Evolutionary conservation across 2,329 filamentous ascomycete genomes (phyloP).

Genomic region (Claviceps maximensis): DNA sequence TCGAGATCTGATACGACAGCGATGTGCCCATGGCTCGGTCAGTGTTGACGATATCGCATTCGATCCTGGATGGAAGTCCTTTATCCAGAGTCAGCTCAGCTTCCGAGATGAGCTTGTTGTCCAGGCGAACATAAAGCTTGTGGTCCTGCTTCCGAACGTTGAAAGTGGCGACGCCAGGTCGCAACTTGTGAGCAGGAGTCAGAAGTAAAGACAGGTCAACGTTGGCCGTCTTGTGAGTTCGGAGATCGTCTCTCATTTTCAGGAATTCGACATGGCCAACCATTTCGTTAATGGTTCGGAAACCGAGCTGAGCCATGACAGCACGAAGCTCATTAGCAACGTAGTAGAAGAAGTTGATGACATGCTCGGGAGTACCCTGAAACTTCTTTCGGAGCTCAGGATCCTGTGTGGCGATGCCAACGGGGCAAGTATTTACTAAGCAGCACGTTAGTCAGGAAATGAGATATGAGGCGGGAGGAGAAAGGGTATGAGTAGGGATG

Average conservation of each 20-base stretch:
- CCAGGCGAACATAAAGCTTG: constrained; percentile 78
- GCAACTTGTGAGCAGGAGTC: constrained; percentile 89
- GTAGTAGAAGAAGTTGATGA: constrained; percentile 99
- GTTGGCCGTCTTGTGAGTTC: constrained; percentile 79
- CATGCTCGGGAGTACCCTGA: constrained; percentile 81
- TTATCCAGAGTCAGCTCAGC: constrained; percentile 91
- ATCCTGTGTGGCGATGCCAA: constrained; percentile 91
- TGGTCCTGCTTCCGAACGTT: constrained; percentile 98
- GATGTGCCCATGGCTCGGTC: constrained; percentile 89
- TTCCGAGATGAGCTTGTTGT: constrained; percentile 95
- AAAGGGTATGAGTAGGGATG: not conserved
- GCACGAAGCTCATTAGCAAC: constrained; percentile 89
- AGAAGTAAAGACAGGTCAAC: constrained; percentile 87
- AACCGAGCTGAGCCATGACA: constrained; percentile 92
- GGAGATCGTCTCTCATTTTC: constrained; percentile 75
- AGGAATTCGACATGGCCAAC: constrained; percentile 82
- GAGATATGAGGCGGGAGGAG: too few species aligned
- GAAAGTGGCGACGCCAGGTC: constrained; percentile 89
- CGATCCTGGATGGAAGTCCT: constrained; percentile 81
- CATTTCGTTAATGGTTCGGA: constrained; percentile 96
- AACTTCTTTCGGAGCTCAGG: constrained; percentile 93
- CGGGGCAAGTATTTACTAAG: constrained; percentile 60
- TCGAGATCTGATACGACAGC: constrained; percentile 90
- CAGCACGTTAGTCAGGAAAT: not conserved
- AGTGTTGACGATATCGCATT: constrained; percentile 94